Conservation (phyloP, 2,329 filamentous ascomycete genomes). For the Ilyonectria sp. region DNA sequence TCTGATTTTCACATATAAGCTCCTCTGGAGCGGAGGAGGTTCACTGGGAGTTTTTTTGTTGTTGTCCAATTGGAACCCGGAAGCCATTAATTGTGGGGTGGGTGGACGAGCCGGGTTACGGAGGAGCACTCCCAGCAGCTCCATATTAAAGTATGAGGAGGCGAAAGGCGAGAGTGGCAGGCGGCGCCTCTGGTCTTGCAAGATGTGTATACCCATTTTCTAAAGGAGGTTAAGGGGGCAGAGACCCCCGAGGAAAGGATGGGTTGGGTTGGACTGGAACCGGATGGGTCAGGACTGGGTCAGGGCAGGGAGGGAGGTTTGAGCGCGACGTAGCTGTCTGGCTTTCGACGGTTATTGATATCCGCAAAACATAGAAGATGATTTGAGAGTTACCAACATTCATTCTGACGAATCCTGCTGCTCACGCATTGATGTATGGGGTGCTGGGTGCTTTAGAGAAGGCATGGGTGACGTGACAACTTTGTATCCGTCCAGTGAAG, state of each 20-base stretch:
- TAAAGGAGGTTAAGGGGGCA: slow-evolving; percentile 29
- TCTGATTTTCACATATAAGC: slow-evolving; percentile 34
- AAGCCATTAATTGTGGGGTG: slow-evolving; percentile 41
- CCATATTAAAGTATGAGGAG: slow-evolving; percentile 2
- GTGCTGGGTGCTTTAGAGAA: not conserved
- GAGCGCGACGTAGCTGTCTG: slow-evolving; percentile 18
- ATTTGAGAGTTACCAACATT: slow-evolving; percentile 1
- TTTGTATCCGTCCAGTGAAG: not conserved
- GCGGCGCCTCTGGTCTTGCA: slow-evolving; percentile 32
- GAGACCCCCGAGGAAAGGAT: slow-evolving; percentile 21
- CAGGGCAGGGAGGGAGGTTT: slow-evolving; percentile 17
- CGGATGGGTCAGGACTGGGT: slow-evolving; percentile 21
- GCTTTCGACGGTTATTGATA: slow-evolving; percentile 25
- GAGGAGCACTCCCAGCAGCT: slow-evolving; percentile 22
- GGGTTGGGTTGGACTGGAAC: slow-evolving; percentile 25
- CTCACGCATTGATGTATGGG: not conserved
- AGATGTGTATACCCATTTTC: slow-evolving; percentile 54
- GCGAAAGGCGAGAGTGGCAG: not conserved
- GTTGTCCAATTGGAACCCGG: slow-evolving; percentile 34
- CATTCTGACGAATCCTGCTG: not conserved
- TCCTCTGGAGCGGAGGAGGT: slow-evolving; percentile 21
- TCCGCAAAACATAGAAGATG: slow-evolving; percentile 21
- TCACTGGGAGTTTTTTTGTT: slow-evolving; percentile 37
- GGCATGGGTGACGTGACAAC: not conserved
- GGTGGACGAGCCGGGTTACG: slow-evolving; percentile 31